phyloP scores from a whole-genome alignment of 2,329 filamentous ascomycete genomes.

The Elsinoe fawcettii region DNA sequence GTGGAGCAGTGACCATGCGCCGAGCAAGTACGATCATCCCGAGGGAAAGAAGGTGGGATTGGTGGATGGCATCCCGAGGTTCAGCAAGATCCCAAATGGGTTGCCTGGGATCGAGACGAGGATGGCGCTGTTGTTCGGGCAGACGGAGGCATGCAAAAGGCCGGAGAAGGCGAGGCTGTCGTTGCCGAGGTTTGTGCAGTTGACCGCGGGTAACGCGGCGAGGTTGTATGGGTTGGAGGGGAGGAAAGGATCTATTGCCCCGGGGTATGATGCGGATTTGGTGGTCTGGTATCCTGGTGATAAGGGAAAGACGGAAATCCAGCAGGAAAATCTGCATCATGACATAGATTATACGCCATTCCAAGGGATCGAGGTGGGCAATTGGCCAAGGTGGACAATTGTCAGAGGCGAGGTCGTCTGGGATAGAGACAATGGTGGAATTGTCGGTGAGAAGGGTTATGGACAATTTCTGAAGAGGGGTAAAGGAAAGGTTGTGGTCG shows the following conservation, averaged over 20 bases:
- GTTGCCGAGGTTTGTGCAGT: conserved; percentile 38
- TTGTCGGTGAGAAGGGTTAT: conserved; percentile 30
- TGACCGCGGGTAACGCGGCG: conserved; percentile 39
- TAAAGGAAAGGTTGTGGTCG: conserved; percentile 27
- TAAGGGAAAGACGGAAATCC: conserved; percentile 26
- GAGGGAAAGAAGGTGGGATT: conserved; percentile 33
- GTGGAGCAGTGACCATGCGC: conserved; percentile 32
- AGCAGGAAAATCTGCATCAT: conserved; percentile 48
- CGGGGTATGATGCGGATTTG: conserved; percentile 39
- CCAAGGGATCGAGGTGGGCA: conserved; percentile 48
- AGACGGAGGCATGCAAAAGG: conserved; percentile 25
- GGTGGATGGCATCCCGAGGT: conserved; percentile 30
- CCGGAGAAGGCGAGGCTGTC: conserved; percentile 23
- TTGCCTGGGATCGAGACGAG: conserved; percentile 38
- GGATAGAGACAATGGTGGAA: conserved; percentile 47
- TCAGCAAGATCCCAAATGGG: conserved; percentile 38
- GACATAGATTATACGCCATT: conserved; percentile 57
- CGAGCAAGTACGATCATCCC: conserved; percentile 33
- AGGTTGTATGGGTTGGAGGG: conserved; percentile 38
- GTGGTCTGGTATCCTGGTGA: conserved; percentile 36
- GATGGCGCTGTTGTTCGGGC: conserved; percentile 34
- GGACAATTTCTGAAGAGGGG: conserved; percentile 33
- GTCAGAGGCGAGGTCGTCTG: conserved; percentile 52
- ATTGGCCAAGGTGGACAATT: conserved; percentile 57
- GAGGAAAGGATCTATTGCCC: conserved; percentile 35